Base-by-base conservation (phyloP, 257 asterid species). In the Anisodus acutangulus region DNA sequence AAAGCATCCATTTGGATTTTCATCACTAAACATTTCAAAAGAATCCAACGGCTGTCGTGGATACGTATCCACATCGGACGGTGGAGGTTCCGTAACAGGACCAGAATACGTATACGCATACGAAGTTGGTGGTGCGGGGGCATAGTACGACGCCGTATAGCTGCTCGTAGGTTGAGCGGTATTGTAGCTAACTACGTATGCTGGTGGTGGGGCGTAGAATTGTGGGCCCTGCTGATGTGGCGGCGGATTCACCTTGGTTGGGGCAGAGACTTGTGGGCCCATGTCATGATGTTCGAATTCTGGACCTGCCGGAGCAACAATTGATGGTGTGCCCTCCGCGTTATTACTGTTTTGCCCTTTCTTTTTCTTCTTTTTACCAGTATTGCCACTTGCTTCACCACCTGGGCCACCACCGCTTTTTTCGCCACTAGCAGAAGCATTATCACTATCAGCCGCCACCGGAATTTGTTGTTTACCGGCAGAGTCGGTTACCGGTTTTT, bases 21-120 rank as follows among this genome's bases (percentile, higher is more conserved):
- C 97, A 80, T 93, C 97, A 55, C 97, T 93, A 81, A 93, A 93
- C 68, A 93, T 88, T 85, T 93, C 97, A 80, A 93, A 90, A 4
- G 97, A 92, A 90, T 92, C 95, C 93, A 89, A 86, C 88, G 93
- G 93, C 88, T 91, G 95, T 0, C 84, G 87, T 17, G 91, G 85
- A 70, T 88, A n/a, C 43, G 84, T 12, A 43, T 89, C 89, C 16
- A 83, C 31, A 80, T 89, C 90, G 0, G 86, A 87, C 86, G 92
- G 91, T 13, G 89, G 91, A 59, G 86, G 89, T 43, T 82, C 85
- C 2, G 35, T 26, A 80, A 76, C 88, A 7, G 85, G 87, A 6
- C 88, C 90, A 0, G 87, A 71, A 26, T 91, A 88, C 76, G 92
- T 43, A 45, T 90, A 85, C 5, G 89, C 91, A 39, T 91, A 87